Base-by-base conservation (phyloP, 345 rosid genomes). In the Lumnitzera racemosa region DNA sequence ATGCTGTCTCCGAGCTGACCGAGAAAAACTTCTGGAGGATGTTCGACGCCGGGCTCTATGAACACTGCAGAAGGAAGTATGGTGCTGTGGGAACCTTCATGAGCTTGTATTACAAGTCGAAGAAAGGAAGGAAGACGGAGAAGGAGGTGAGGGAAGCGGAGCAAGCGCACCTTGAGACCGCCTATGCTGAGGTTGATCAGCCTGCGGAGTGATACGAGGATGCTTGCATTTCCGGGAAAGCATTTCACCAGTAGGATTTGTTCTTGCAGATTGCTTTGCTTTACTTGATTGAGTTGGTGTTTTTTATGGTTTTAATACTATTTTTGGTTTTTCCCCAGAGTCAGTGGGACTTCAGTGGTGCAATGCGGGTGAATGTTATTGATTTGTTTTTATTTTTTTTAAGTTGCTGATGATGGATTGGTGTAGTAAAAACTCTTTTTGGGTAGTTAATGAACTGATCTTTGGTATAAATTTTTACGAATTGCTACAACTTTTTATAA, bases 51-150 rank as follows among this genome's bases (percentile, higher is more conserved):
- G 88, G 78, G 11, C 81, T 85, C 57, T 92, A 92, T 36, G 99
- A 95, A 82, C 70, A 81, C 47, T 76, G 86, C 79, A 80, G 99
- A 71, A 88, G 56, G 80, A 95, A 79, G 80, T 95, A 95, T 11
- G 80, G 78, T 63, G 98, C 99, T 0, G 88, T 95, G 49, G 97
- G 99, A 57, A 90, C 94, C 15, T 95, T 95, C 87, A 95, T 90
- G 98, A 86, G 94, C 17, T 91, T 95, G 51, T 95, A 95, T 71
- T 95, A 90, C 88, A 95, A 90, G 80, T 86, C 79, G 9, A 95
- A 95, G 94, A 95, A 90, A 71, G 99, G 99, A 56, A 83, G 94
- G 80, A 95, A 95, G 94, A 90, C 94, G 0, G 99, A 95, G 81
- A 95, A 88, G 74, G 99, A 95, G 79, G 99, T 95, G 64, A 85